Evolutionary conservation across 2,329 filamentous ascomycete species (phyloP).

Genomic region (Elsinoe ampelina): DNA sequence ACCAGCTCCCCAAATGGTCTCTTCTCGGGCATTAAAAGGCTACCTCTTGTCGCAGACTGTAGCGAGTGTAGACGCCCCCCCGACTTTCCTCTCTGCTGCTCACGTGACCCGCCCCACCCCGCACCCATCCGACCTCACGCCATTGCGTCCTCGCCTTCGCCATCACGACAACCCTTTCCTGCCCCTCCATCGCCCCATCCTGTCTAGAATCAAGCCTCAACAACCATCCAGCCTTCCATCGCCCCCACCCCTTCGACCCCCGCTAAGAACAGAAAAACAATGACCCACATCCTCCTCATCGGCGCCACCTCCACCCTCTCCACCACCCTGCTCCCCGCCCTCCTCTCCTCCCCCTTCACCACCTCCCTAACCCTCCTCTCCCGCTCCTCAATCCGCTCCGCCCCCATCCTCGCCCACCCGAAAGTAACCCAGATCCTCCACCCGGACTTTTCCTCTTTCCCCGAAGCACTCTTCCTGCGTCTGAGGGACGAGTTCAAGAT

Average conservation of each 20-base stretch:
- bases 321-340: background rate
- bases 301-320: constrained; percentile 6
- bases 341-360: constrained; percentile 12
- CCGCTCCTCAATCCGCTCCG: background rate
- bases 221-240: background rate
- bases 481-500: background rate
- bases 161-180: no score
- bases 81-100: no score
- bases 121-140: no score
- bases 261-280: background rate
- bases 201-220: background rate
- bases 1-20: no score
- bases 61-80: no score
- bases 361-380: constrained; percentile 8
- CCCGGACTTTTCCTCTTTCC: constrained; percentile 39
- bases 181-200: no score
- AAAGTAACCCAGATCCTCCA: constrained; percentile 30
- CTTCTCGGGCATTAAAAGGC: no score
- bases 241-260: background rate
- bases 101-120: no score
- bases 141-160: no score
- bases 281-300: constrained; percentile 9
- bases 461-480: background rate
- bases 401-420: constrained; percentile 17
- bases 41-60: no score